Conservation (phyloP, 2,329 filamentous ascomycete species). For the Penicillium aurantiogriseum region DNA sequence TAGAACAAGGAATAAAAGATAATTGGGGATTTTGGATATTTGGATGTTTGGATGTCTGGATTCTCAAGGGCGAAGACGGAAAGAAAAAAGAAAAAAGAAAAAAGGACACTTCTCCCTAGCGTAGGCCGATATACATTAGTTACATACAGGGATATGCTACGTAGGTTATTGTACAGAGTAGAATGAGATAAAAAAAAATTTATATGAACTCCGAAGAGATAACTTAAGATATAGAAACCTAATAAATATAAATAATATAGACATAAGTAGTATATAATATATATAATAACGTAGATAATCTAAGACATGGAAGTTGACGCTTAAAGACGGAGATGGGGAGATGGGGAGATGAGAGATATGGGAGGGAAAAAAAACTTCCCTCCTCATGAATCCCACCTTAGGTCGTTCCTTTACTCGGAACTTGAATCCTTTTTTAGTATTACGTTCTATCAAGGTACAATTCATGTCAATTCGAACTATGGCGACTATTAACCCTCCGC, state of each 20-base stretch:
- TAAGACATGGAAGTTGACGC: slow-evolving; percentile 3
- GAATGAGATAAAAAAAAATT: no score
- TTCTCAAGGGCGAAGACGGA: neutral
- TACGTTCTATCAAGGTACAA: neutral
- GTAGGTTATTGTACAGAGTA: neutral
- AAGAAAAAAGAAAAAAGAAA: neutral
- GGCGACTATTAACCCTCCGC: slow-evolving; percentile 47
- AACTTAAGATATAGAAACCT: neutral
- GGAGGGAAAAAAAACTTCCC: neutral
- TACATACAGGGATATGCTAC: neutral
- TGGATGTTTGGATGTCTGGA: neutral
- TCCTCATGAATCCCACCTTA: slow-evolving; percentile 10
- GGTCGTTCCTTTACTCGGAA: slow-evolving; percentile 4
- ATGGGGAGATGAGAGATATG: neutral
- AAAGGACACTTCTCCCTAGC: neutral
- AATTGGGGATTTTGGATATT: neutral
- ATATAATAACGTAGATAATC: neutral
- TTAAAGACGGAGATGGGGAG: slow-evolving; percentile 11
- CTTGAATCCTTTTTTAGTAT: slow-evolving; percentile 1
- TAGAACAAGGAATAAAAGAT: neutral
- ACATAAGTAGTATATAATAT: neutral
- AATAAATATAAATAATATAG: neutral
- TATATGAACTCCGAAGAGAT: no score
- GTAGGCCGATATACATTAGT: neutral
- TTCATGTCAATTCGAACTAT: slow-evolving; percentile 34